A percentile compares a stretch with the other conserved stretches of the same genome.
phyloP scores from a whole-genome alignment of 148 eudicot genomes.

The Chenopodium quinoa region DNA sequence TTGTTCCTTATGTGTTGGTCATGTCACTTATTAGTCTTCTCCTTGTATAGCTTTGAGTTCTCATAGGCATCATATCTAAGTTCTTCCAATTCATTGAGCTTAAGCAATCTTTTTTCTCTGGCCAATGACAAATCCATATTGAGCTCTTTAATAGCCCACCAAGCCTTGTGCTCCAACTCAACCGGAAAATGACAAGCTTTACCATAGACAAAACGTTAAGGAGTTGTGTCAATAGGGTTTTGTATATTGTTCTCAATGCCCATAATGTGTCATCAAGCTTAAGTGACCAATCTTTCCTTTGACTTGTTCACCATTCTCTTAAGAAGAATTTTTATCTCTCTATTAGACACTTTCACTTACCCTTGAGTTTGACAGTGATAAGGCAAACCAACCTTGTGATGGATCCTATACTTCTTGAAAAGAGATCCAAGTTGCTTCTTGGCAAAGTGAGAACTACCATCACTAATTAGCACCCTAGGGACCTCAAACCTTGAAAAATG shows the following conservation, averaged over 20 bases:
- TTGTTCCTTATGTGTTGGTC: too few species aligned
- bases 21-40: background rate
- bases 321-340: background rate
- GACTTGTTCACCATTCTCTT: background rate
- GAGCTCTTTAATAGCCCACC: too few species aligned
- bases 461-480: too few species aligned
- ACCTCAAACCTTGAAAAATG: too few species aligned
- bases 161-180: background rate
- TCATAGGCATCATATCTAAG: background rate
- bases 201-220: background rate
- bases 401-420: too few species aligned
- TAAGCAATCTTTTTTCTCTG: background rate
- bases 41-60: background rate
- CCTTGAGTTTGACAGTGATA: too few species aligned
- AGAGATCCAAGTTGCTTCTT: too few species aligned
- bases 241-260: background rate
- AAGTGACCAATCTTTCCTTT: background rate
- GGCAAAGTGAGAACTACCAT: too few species aligned
- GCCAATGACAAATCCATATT: background rate
- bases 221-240: background rate
- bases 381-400: too few species aligned
- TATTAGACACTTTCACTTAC: too few species aligned
- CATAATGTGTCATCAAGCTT: background rate
- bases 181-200: background rate
- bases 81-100: background rate